Evolutionary conservation across 805 yeast genomes (phyloP).

Genomic region (Zygotorulaspora sp.): DNA sequence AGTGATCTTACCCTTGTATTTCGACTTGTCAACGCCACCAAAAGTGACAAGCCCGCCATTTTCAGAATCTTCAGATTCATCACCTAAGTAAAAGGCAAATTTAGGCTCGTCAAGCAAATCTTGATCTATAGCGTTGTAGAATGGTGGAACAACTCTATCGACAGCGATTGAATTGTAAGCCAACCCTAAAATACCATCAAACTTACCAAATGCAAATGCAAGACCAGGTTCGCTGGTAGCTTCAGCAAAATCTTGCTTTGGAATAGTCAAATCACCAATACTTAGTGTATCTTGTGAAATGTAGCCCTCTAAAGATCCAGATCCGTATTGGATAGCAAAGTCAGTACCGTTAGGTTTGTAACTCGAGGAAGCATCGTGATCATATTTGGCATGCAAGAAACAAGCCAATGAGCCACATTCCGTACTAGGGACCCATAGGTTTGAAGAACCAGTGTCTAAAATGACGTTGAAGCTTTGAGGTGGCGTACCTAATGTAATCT

Average conservation of each 20-base stretch:
- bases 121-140: conserved; percentile 79
- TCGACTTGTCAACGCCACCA: conserved; percentile 83
- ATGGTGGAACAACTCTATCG: conserved; percentile 85
- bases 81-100: conserved; percentile 91
- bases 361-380: conserved; percentile 73
- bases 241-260: conserved; percentile 92
- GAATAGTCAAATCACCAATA: conserved; percentile 72
- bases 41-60: conserved; percentile 91
- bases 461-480: conserved; percentile 90
- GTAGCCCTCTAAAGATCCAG: conserved; percentile 89
- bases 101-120: conserved; percentile 79
- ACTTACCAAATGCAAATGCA: conserved; percentile 97
- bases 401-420: conserved; percentile 94
- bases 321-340: conserved; percentile 84
- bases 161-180: conserved; percentile 92
- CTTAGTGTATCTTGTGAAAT: conserved; percentile 80
- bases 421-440: conserved; percentile 90
- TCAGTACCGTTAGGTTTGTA: conserved; percentile 84
- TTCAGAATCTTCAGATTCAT: conserved; percentile 55
- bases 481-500: conserved; percentile 87
- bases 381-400: conserved; percentile 87
- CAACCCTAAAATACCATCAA: conserved; percentile 94
- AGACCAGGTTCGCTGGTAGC: conserved; percentile 96
- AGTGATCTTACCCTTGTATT: conserved; percentile 77
- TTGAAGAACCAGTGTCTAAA: conserved; percentile 94